These are phyloP conservation scores for Trichosanthes cucumerina DNA, from an alignment of 306 rosid genomes.

Conservation along the genomic window DNA sequence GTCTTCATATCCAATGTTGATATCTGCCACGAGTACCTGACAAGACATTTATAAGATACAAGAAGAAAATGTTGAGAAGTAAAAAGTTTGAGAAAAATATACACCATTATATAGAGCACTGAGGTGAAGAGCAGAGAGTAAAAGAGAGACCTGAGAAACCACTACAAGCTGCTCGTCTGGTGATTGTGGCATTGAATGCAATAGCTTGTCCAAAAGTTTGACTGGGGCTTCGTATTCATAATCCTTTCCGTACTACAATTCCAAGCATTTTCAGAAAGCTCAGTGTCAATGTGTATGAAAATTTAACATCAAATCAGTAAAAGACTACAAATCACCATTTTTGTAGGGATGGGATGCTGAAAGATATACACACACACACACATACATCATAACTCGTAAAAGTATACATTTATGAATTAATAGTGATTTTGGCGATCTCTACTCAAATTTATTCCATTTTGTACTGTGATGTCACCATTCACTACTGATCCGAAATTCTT, in stretches of 20 bases:
- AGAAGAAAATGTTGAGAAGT: neutral
- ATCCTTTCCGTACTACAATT: slow-evolving; percentile 80
- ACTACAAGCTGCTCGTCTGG: slow-evolving; percentile 88
- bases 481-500: neutral
- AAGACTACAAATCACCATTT: neutral
- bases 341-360: neutral
- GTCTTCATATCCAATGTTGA: slow-evolving; percentile 92
- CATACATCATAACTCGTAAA: neutral
- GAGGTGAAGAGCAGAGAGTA: neutral
- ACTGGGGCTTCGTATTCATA: slow-evolving; percentile 92
- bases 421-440: neutral
- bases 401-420: neutral
- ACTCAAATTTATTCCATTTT: neutral
- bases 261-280: slow-evolving; percentile 4
- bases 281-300: neutral
- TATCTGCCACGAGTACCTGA: slow-evolving; percentile 95
- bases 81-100: neutral
- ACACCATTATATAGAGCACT: neutral
- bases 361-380: neutral
- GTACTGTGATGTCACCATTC: neutral
- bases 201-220: slow-evolving; percentile 79
- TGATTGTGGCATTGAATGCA: slow-evolving; percentile 74
- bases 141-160: slow-evolving; percentile 69
- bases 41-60: slow-evolving; percentile 15
- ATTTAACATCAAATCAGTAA: neutral